Base-by-base conservation (phyloP, 169 alveolate species). In the Prorocentrum cordatum region DNA sequence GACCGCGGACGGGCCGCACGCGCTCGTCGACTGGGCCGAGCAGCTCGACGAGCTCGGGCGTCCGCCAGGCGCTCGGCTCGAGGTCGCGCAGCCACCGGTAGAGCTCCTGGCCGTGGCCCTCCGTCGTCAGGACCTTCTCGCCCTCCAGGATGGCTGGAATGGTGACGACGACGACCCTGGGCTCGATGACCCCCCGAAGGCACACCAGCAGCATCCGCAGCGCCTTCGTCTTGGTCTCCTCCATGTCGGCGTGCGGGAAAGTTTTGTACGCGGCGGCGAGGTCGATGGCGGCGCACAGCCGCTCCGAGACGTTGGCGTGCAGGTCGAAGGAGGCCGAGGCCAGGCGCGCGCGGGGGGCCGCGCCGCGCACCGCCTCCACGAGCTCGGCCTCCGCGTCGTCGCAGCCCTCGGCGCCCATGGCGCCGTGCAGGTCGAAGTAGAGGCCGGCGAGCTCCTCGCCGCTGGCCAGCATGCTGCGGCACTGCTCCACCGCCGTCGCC, bases 211-310 rank as follows among this genome's bases (percentile, higher is more conserved):
- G 73, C 47, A 64, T 64, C 18, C 73, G 73, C 73, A 64, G 26
- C 16, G 73, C 73, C 26, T 64, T 64, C 27, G 73, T 64, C 73
- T 64, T 64, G 10, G 73, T 64, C 31, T 64, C 73, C 73, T 64
- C 73, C 73, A 64, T 64, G 73, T 64, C 73, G 9, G 24, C 45
- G 27, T 64, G 73, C 18, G 73, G 73, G 9, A 62, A 31, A 16
- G 73, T 64, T 42, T 64, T 64, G 73, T 64, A 64, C 3, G 73
- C 73, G 26, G 73, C 38, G 27, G 31, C 73, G 10, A 16, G 3
- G 33, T 64, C 73, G 27, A 32, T 5, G 18, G 73, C 47, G 24
- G 45, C 47, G 5, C 47, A 36, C n/a, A 64, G 45, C 2, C 73
- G 73, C 73, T 64, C 73, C 2, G 73, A 64, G 47, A 64, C 26